Evolutionary conservation across 1,139 yeast species (phyloP).

Genomic region (Debaryomyces singareniensis): DNA sequence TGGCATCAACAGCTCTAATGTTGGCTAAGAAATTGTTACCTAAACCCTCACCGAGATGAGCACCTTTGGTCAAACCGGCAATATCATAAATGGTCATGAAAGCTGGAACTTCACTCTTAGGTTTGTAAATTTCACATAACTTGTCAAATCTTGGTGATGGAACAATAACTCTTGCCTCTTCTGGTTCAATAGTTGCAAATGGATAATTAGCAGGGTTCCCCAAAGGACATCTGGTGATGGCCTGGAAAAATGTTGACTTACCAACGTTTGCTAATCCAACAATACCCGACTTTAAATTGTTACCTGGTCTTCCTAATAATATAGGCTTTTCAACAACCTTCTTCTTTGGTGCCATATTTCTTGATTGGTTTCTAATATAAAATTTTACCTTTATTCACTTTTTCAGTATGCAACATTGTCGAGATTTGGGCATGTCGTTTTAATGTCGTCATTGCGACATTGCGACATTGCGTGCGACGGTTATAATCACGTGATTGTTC

Average conservation of each 20-base stretch:
- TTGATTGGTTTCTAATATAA: neutral
- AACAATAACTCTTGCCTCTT: constrained; percentile 95
- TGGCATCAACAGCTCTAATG: constrained; percentile 96
- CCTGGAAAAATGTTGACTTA: constrained; percentile 87
- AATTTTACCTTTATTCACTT: neutral
- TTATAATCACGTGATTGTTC: constrained; percentile 1
- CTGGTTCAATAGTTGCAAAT: constrained; percentile 98
- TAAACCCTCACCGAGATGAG: constrained; percentile 95
- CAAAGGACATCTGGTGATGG: constrained; percentile 81
- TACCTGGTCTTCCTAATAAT: constrained; percentile 96
- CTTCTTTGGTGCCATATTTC: constrained; percentile 88
- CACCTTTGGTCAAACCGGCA: constrained; percentile 98
- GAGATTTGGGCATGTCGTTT: neutral
- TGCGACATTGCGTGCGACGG: constrained; percentile 1
- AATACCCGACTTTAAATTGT: constrained; percentile 92
- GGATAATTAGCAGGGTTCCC: constrained; percentile 99
- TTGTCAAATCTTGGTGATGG: constrained; percentile 88
- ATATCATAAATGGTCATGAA: constrained; percentile 91
- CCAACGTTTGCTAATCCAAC: constrained; percentile 98
- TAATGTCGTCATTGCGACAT: neutral
- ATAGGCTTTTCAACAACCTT: constrained; percentile 79
- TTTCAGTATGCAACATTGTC: neutral
- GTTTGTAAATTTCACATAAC: constrained; percentile 67
- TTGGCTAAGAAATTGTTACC: constrained; percentile 98
- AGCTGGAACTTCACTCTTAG: constrained; percentile 87